Percentiles rank a stretch among this genome's conserved stretches.
These are phyloP conservation scores for Lycium barbarum DNA, from an alignment of 257 asterid species.

Conservation along the genomic window DNA sequence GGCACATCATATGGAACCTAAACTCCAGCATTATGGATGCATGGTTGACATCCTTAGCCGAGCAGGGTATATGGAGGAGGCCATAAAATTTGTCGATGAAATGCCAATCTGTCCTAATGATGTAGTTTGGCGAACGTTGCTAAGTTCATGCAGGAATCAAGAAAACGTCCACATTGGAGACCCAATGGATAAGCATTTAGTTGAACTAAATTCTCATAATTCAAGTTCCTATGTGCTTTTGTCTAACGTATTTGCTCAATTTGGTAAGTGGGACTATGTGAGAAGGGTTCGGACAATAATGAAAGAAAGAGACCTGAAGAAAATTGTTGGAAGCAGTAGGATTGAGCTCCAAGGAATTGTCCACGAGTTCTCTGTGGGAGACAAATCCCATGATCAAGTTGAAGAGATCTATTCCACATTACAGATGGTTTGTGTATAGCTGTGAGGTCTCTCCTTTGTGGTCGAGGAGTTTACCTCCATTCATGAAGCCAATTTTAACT, in stretches of 20 bases:
- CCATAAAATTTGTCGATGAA: constrained; percentile 60
- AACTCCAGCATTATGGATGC: constrained; percentile 85
- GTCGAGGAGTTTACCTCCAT: not conserved
- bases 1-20: constrained; percentile 60
- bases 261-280: constrained; percentile 74
- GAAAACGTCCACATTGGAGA: constrained; percentile 61
- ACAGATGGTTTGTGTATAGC: constrained; percentile 32
- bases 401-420: constrained; percentile 44
- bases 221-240: constrained; percentile 76
- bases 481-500: not conserved
- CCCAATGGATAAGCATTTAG: constrained; percentile 59
- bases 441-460: not conserved
- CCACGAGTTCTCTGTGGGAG: constrained; percentile 80
- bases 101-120: constrained; percentile 83
- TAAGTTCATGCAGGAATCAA: constrained; percentile 68
- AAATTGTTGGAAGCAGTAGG: constrained; percentile 83
- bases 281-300: constrained; percentile 59
- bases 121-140: constrained; percentile 70
- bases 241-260: constrained; percentile 76
- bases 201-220: constrained; percentile 49
- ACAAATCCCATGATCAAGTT: constrained; percentile 48
- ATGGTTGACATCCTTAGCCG: constrained; percentile 81
- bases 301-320: constrained; percentile 67
- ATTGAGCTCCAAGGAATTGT: constrained; percentile 79
- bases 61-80: constrained; percentile 70